Percentiles rank a stretch among this genome's conserved stretches.
Evolutionary conservation across 2,329 filamentous ascomycete genomes (phyloP).

Genomic region (Erysiphe pulchra): DNA sequence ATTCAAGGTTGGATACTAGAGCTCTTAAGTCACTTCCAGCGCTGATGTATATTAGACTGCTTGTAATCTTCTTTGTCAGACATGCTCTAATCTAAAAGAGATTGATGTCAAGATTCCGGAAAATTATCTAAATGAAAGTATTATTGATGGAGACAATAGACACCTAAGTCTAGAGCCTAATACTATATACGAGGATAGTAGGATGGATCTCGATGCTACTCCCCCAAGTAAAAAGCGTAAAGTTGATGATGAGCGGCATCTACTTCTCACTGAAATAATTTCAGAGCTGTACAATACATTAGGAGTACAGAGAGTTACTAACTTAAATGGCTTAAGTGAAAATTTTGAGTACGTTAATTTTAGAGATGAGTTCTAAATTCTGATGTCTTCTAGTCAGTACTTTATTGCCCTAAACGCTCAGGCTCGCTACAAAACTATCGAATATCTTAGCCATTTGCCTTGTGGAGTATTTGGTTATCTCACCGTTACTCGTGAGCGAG

Average conservation of each 20-base stretch:
- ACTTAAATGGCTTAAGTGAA: slow-evolving; percentile 17
- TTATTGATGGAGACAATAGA: too few relatives aligned
- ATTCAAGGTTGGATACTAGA: slow-evolving; percentile 7
- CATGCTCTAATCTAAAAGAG: slow-evolving; percentile 1
- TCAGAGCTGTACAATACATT: slow-evolving; percentile 14
- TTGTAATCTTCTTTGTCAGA: neutral
- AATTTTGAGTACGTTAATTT: slow-evolving; percentile 21
- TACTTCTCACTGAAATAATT: slow-evolving; percentile 13
- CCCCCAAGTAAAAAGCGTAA: slow-evolving; percentile 12
- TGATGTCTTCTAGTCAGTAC: slow-evolving; percentile 11
- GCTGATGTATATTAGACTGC: neutral
- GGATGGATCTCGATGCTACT: neutral
- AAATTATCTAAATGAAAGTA: slow-evolving; percentile 5
- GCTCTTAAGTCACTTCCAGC: neutral
- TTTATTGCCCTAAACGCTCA: slow-evolving; percentile 23
- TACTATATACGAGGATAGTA: neutral
- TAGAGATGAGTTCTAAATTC: neutral
- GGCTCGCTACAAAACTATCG: slow-evolving; percentile 25
- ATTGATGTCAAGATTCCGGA: slow-evolving; percentile 3
- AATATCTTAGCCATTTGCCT: slow-evolving; percentile 27
- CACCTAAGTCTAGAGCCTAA: slow-evolving; percentile 3
- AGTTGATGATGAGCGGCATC: slow-evolving; percentile 9
- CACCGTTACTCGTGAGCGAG: slow-evolving; percentile 8
- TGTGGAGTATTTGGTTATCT: slow-evolving; percentile 28
- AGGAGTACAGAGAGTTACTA: slow-evolving; percentile 12